A percentile compares a stretch with the other conserved stretches of the same genome.
These are phyloP conservation scores for Alternaria metachromatica DNA, from an alignment of 2,329 filamentous ascomycete species.

Conservation along the genomic window DNA sequence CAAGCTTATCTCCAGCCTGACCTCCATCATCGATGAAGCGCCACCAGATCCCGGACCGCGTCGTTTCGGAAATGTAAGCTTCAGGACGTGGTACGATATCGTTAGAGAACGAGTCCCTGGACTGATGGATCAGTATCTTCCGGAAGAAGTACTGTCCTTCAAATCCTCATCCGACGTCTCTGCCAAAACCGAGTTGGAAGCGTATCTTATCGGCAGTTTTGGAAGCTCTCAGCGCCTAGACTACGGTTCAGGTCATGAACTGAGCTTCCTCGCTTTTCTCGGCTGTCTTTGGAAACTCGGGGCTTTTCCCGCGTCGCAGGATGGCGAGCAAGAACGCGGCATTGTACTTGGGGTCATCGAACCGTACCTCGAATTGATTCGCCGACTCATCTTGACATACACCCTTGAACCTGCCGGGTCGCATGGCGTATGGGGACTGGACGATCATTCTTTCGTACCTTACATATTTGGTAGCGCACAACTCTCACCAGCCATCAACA, in stretches of 20 bases:
- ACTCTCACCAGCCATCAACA: slow-evolving; percentile 73
- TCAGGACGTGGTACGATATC: slow-evolving; percentile 80
- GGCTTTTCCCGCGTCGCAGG: slow-evolving; percentile 68
- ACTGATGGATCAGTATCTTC: slow-evolving; percentile 66
- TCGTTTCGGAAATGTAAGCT: slow-evolving; percentile 91
- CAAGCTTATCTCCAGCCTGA: slow-evolving; percentile 69
- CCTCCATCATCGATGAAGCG: slow-evolving; percentile 73
- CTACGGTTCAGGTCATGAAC: slow-evolving; percentile 94
- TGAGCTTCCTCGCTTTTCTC: slow-evolving; percentile 92
- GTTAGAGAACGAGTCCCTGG: slow-evolving; percentile 65
- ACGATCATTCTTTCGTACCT: slow-evolving; percentile 92
- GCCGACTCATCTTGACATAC: slow-evolving; percentile 85
- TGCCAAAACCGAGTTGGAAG: slow-evolving; percentile 71
- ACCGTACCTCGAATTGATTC: slow-evolving; percentile 82
- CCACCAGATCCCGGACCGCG: slow-evolving; percentile 86
- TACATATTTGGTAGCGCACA: slow-evolving; percentile 97
- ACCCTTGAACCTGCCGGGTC: slow-evolving; percentile 94
- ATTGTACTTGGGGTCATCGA: slow-evolving; percentile 85
- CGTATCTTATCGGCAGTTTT: slow-evolving; percentile 85
- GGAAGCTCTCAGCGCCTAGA: slow-evolving; percentile 89
- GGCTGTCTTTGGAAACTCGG: slow-evolving; percentile 90
- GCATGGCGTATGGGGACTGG: slow-evolving; percentile 97
- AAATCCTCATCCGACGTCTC: slow-evolving; percentile 44
- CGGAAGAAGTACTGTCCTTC: slow-evolving; percentile 54
- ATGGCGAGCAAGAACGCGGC: slow-evolving; percentile 71